phyloP scores from a whole-genome alignment of 768 basidiomycete species.

The Lactifluus pinguis region DNA sequence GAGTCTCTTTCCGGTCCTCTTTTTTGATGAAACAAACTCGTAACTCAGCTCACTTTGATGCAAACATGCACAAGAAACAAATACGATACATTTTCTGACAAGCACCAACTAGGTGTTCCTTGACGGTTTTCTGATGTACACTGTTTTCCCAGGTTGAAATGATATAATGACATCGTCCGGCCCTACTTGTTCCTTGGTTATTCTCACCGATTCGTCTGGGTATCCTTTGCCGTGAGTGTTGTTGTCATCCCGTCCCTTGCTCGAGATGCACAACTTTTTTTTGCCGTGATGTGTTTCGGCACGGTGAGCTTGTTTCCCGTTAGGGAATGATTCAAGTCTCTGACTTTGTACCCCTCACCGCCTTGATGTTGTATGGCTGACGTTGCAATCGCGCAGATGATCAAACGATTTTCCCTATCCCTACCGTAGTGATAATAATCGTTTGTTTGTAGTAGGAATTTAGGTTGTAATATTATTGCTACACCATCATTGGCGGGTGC shows the following conservation, averaged over 20 bases:
- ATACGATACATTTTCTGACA: slow-evolving; percentile 35
- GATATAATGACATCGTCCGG: background rate
- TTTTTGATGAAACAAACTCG: slow-evolving; percentile 26
- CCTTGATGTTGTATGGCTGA: background rate
- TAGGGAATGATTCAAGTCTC: slow-evolving; percentile 82
- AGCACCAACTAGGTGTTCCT: background rate
- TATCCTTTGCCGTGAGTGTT: slow-evolving; percentile 24
- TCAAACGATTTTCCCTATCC: background rate
- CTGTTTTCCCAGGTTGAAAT: background rate
- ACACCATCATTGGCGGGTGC: too few relatives aligned
- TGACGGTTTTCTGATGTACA: background rate
- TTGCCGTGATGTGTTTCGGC: slow-evolving; percentile 45
- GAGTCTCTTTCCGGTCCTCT: background rate
- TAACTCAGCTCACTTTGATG: slow-evolving; percentile 64
- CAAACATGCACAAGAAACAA: slow-evolving; percentile 45
- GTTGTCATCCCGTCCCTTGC: slow-evolving; percentile 7
- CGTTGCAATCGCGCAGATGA: background rate
- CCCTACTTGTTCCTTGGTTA: background rate
- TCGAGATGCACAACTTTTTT: slow-evolving; percentile 41
- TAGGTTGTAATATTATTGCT: background rate
- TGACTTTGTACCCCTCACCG: slow-evolving; percentile 31
- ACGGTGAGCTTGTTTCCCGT: slow-evolving; percentile 45
- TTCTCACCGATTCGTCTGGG: background rate
- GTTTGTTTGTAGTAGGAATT: slow-evolving; percentile 1
- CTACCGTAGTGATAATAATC: background rate